Conservation (phyloP, 768 basidiomycete species). For the Trametes cingulata region DNA sequence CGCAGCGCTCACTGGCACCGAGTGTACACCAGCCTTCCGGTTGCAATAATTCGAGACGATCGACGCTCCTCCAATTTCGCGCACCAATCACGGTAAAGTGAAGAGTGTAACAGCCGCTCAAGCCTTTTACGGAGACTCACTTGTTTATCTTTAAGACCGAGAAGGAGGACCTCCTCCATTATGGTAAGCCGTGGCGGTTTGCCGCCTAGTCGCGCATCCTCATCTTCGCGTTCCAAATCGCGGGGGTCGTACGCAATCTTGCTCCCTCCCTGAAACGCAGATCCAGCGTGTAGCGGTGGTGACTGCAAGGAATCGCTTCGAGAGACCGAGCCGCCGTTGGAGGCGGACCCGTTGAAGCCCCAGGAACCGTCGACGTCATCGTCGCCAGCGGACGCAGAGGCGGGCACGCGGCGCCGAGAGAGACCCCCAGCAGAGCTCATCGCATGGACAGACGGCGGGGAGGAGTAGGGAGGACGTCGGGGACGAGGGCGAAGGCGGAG, state of each 20-base stretch:
- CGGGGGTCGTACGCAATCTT: slow-evolving; percentile 94
- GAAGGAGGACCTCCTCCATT: slow-evolving; percentile 93
- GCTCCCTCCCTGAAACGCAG: slow-evolving; percentile 82
- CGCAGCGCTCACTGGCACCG: too few species aligned
- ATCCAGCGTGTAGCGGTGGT: slow-evolving; percentile 56
- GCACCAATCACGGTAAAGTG: too few species aligned
- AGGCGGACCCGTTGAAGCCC: slow-evolving; percentile 33
- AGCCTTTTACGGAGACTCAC: slow-evolving; percentile 39
- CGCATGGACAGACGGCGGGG: slow-evolving; percentile 17
- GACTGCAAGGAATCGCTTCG: slow-evolving; percentile 17
- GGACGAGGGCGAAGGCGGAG: neutral
- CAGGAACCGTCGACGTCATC: slow-evolving; percentile 37
- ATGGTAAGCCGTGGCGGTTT: slow-evolving; percentile 86
- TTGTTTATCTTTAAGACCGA: slow-evolving; percentile 97
- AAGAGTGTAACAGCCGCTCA: neutral
- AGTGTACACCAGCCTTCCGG: too few species aligned
- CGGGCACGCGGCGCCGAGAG: slow-evolving; percentile 58
- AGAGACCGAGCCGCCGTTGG: slow-evolving; percentile 21
- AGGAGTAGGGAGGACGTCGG: neutral
- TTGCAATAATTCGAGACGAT: too few species aligned
- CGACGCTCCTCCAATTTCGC: too few species aligned
- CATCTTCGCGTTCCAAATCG: slow-evolving; percentile 74
- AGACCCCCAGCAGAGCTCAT: slow-evolving; percentile 58
- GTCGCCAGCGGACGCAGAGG: slow-evolving; percentile 35
- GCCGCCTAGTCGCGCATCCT: slow-evolving; percentile 64